A percentile compares a stretch with the other conserved stretches of the same genome.
Evolutionary conservation across 2,329 filamentous ascomycete species (phyloP).

Genomic region (Chrysoporthe cubensis): DNA sequence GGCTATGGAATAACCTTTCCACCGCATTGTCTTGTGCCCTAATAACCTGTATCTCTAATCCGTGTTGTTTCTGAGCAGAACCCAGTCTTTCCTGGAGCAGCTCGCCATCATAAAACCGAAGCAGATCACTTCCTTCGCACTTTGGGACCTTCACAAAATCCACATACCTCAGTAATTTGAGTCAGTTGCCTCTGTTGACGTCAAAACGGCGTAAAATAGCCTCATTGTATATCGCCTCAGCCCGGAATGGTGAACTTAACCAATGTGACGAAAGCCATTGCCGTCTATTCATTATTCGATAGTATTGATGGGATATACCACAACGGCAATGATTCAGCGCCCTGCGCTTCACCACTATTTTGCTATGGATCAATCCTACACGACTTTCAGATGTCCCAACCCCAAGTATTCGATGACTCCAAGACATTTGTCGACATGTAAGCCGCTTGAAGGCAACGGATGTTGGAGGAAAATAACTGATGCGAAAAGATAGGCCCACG

Average conservation of each 20-base stretch:
- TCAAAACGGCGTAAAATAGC: neutral
- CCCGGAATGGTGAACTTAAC: conserved; percentile 3
- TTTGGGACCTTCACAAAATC: no score
- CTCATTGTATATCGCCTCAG: neutral
- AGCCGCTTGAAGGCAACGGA: conserved; percentile 33
- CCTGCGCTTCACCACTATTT: conserved; percentile 70
- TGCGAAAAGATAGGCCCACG: conserved; percentile 54
- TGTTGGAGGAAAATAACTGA: neutral
- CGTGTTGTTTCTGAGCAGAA: no score
- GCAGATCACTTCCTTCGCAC: no score
- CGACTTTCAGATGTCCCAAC: conserved; percentile 62
- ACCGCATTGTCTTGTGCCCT: no score
- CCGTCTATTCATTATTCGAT: conserved; percentile 16
- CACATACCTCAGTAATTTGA: no score
- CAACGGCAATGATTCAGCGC: conserved; percentile 64
- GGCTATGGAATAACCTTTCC: no score
- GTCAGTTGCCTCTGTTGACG: neutral
- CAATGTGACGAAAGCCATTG: neutral
- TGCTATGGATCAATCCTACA: conserved; percentile 67
- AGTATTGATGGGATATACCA: conserved; percentile 54
- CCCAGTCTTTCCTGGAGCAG: no score
- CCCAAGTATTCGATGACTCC: conserved; percentile 64
- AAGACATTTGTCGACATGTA: conserved; percentile 75
- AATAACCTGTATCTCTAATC: no score
- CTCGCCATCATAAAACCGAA: no score